Conservation (phyloP, 1,284 basidiomycete species). For the Ceratobasidium sp. region DNA sequence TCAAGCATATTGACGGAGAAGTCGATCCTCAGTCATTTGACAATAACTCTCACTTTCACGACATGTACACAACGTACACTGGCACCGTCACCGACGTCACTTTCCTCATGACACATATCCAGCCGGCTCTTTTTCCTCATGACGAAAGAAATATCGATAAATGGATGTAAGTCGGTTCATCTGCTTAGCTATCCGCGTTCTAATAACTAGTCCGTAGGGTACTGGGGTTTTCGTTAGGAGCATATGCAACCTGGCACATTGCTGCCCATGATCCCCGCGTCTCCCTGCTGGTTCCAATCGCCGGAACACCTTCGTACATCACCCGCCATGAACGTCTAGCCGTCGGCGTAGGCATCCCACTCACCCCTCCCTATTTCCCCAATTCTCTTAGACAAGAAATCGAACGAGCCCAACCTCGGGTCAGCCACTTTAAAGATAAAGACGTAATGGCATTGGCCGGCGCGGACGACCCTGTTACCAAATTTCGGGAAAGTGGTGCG, state of each 20-base stretch:
- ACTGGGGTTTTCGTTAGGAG: constrained; percentile 41
- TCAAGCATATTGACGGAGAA: constrained; percentile 53
- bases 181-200: constrained; percentile 8
- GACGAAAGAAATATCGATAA: constrained; percentile 61
- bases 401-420: constrained; percentile 48
- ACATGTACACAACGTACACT: constrained; percentile 57
- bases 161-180: constrained; percentile 54
- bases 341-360: constrained; percentile 50
- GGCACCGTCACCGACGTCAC: constrained; percentile 64
- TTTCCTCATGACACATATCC: constrained; percentile 64
- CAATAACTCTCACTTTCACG: constrained; percentile 50
- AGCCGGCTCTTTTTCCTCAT: constrained; percentile 63
- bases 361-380: constrained; percentile 57
- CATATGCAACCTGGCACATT: constrained; percentile 47
- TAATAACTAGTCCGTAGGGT: not conserved
- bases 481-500: constrained; percentile 54
- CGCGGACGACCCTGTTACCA: constrained; percentile 54
- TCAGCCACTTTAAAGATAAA: constrained; percentile 56
- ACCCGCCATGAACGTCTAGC: constrained; percentile 58
- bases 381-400: constrained; percentile 54
- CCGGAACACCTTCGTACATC: constrained; percentile 64
- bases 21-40: not conserved
- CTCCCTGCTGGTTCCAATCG: constrained; percentile 64
- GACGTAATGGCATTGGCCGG: constrained; percentile 60
- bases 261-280: constrained; percentile 59